Percentiles rank a stretch among this genome's conserved stretches.
These are phyloP conservation scores for Fusarium verrucosum DNA, from an alignment of 2,329 filamentous ascomycete genomes.

Conservation along the genomic window DNA sequence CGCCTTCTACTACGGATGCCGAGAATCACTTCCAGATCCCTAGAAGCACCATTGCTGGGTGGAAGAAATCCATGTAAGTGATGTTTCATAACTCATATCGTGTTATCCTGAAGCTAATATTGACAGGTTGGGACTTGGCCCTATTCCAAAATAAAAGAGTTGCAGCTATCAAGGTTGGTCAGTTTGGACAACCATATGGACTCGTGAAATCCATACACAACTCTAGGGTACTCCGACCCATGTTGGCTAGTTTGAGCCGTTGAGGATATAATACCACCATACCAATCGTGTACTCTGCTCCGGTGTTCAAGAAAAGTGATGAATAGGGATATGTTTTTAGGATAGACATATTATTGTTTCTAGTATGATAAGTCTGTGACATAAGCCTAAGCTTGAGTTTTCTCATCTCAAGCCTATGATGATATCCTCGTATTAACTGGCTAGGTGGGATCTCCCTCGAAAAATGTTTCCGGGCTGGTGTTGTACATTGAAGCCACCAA, in stretches of 20 bases:
- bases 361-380: neutral
- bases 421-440: no score
- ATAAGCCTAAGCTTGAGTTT: no score
- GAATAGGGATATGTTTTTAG: neutral
- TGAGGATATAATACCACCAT: neutral
- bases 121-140: neutral
- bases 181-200: neutral
- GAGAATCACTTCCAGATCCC: slow-evolving; percentile 19
- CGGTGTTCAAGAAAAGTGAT: neutral
- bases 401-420: no score
- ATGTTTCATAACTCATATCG: no score
- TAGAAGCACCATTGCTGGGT: slow-evolving; percentile 17
- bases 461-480: no score
- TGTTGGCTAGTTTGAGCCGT: neutral
- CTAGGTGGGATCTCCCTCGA: no score
- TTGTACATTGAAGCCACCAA: no score
- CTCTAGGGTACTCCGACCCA: neutral
- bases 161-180: no score
- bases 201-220: no score
- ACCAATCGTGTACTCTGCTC: neutral
- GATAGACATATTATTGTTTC: neutral
- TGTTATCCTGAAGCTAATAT: neutral
- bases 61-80: slow-evolving; percentile 7
- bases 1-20: slow-evolving; percentile 8
- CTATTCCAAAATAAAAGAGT: slow-evolving; percentile 3